These are phyloP conservation scores for Rosa multiflora DNA, from an alignment of 306 rosid species.

Conservation along the genomic window DNA sequence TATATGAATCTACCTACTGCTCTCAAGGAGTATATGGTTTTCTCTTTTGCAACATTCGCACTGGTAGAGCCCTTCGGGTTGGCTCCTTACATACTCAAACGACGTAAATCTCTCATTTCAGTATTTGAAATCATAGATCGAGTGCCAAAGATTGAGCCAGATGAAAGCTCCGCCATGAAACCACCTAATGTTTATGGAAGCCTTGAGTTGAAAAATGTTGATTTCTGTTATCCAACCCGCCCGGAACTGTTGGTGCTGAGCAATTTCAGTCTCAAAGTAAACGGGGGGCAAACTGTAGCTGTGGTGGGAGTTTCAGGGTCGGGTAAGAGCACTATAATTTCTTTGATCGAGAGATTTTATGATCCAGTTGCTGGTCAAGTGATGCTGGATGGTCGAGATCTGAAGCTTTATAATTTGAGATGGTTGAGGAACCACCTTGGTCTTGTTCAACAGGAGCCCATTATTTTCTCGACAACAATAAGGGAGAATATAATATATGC, in stretches of 20 bases:
- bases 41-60: conserved; percentile 98
- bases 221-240: conserved; percentile 95
- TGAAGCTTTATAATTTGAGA: conserved; percentile 84
- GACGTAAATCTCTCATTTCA: conserved; percentile 96
- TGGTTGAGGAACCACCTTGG: conserved; percentile 98
- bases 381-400: conserved; percentile 86
- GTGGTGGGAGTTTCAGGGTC: conserved; percentile 99
- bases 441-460: conserved; percentile 98
- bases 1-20: conserved; percentile 63
- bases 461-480: conserved; percentile 93
- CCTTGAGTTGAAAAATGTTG: conserved; percentile 88
- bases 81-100: conserved; percentile 98
- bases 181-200: conserved; percentile 97
- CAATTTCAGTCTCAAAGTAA: conserved; percentile 91
- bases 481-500: conserved; percentile 98
- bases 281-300: conserved; percentile 94
- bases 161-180: conserved; percentile 81
- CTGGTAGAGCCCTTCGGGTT: conserved; percentile 99
- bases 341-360: conserved; percentile 91
- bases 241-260: conserved; percentile 93
- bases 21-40: conserved; percentile 91
- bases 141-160: conserved; percentile 94
- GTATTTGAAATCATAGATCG: conserved; percentile 98
- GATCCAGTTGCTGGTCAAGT: conserved; percentile 99
- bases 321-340: conserved; percentile 96